Evolutionary conservation across 768 basidiomycete genomes (phyloP).

Genomic region (Suillus tomentosus): DNA sequence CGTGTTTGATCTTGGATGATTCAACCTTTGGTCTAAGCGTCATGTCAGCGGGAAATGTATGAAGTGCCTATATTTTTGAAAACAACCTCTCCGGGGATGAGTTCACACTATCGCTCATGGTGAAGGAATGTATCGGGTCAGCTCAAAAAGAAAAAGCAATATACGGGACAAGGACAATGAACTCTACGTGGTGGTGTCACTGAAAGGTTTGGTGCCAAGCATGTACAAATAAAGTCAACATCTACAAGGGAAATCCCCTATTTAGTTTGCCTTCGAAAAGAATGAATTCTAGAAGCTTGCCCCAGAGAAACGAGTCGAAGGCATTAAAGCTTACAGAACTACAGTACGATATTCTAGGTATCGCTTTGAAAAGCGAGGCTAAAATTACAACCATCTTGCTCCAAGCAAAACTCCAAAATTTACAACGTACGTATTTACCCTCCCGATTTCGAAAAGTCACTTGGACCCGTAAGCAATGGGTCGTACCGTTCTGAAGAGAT

Average conservation of each 20-base stretch:
- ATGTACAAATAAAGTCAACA: conserved; percentile 20
- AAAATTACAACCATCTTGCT: not conserved
- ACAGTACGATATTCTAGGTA: conserved; percentile 5
- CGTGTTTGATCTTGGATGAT: conserved; percentile 15
- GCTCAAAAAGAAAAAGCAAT: conserved; percentile 15
- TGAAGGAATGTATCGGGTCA: conserved; percentile 32
- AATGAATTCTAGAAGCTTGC: not conserved
- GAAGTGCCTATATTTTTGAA: not conserved
- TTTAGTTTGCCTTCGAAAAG: not conserved
- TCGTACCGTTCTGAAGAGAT: conserved; percentile 38
- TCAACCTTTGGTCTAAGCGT: conserved; percentile 19
- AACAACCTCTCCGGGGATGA: conserved; percentile 23
- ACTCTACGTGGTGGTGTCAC: conserved; percentile 11
- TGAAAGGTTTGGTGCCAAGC: conserved; percentile 21
- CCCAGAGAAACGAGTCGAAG: not conserved
- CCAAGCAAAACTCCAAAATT: not conserved
- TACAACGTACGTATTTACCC: not conserved
- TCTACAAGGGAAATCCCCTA: not conserved
- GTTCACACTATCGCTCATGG: conserved; percentile 27
- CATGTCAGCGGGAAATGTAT: conserved; percentile 8
- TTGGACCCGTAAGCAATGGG: conserved; percentile 16
- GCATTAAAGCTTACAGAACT: conserved; percentile 1
- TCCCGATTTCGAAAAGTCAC: conserved; percentile 4
- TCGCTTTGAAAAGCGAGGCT: not conserved
- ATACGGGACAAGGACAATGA: conserved; percentile 20